Conservation (phyloP, 2,329 filamentous ascomycete species). For the Pleurostoma richardsiae region DNA sequence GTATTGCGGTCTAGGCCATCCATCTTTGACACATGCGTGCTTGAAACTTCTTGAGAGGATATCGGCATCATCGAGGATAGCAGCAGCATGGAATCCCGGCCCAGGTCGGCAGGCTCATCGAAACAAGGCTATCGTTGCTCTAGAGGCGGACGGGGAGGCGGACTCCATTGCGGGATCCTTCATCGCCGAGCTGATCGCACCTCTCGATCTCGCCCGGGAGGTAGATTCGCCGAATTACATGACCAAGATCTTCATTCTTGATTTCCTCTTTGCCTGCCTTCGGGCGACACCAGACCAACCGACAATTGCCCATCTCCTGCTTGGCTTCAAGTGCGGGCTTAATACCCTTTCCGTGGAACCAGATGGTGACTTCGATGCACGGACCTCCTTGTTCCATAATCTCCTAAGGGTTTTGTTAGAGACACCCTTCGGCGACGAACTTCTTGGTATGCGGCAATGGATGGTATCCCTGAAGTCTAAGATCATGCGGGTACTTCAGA, state of each 20-base stretch:
- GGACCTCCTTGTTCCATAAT: slow-evolving; percentile 77
- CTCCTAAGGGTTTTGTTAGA: slow-evolving; percentile 68
- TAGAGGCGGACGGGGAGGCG: slow-evolving; percentile 76
- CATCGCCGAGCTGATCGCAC: slow-evolving; percentile 60
- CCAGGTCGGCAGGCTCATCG: slow-evolving; percentile 59
- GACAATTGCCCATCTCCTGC: slow-evolving; percentile 82
- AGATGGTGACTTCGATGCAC: slow-evolving; percentile 64
- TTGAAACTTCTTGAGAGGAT: slow-evolving; percentile 81
- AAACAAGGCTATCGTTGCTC: slow-evolving; percentile 82
- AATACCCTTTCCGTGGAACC: slow-evolving; percentile 64
- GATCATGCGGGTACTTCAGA: slow-evolving; percentile 67
- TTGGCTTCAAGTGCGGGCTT: slow-evolving; percentile 78
- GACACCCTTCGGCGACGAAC: slow-evolving; percentile 60
- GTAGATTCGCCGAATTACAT: slow-evolving; percentile 67
- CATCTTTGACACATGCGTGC: slow-evolving; percentile 73
- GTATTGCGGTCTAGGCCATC: slow-evolving; percentile 81
- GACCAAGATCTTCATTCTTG: slow-evolving; percentile 78
- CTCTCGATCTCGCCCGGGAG: slow-evolving; percentile 69
- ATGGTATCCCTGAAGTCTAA: slow-evolving; percentile 64
- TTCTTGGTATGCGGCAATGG: slow-evolving; percentile 58
- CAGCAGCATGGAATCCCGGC: slow-evolving; percentile 61
- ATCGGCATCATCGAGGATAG: slow-evolving; percentile 76
- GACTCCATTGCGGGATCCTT: slow-evolving; percentile 75
- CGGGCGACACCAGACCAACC: slow-evolving; percentile 69
- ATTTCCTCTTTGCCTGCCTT: slow-evolving; percentile 80